Base-by-base conservation (phyloP, 306 rosid species). In the Ormosia semicastrata region DNA sequence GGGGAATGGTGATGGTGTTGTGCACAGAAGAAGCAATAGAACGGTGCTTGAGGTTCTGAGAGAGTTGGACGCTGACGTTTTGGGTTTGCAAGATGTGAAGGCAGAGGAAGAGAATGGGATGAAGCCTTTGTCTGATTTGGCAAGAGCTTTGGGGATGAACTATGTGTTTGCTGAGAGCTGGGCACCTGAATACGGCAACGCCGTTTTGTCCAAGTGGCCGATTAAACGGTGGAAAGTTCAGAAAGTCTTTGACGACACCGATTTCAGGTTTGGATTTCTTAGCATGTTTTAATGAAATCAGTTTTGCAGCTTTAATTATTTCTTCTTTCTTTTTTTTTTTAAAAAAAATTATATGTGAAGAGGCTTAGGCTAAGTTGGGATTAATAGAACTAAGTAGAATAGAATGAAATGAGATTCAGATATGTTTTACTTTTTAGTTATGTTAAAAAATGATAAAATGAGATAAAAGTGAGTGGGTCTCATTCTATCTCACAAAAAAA, bases 171-270 rank as follows among this genome's bases (percentile, higher is more conserved):
- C 99, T 0, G 99, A 95, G 75, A 95, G 99, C 77, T 95, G 99
- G 99, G 99, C 99, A 29, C 99, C 99, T 17, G 90, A 95, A 78
- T 95, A 89, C 71, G 99, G 99, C 71, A 95, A 92, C 66, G 98
- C 99, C 49, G 89, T 95, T 33, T 81, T 95, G 84, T 95, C 99
- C 0, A 90, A 88, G 69, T 95, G 97, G 97, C 99, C 99, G 44
- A 95, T 95, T 17, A 95, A 87, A 72, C 84, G 90, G 0, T 93
- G 85, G 76, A 89, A 81, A 66, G 88, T 89, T 37, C 83, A 87
- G 73, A 89, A 93, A 79, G 84, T 95, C 88, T 95, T 87, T 44
- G 96, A 95, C 79, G 86, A 92, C 73, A 72, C 94, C 9, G 99
- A 95, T 90, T 78, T 95, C 91, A 92, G 98, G 99, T 92, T 12